Conservation (phyloP, 2,329 filamentous ascomycete species). For the Fonsecaea erecta region DNA sequence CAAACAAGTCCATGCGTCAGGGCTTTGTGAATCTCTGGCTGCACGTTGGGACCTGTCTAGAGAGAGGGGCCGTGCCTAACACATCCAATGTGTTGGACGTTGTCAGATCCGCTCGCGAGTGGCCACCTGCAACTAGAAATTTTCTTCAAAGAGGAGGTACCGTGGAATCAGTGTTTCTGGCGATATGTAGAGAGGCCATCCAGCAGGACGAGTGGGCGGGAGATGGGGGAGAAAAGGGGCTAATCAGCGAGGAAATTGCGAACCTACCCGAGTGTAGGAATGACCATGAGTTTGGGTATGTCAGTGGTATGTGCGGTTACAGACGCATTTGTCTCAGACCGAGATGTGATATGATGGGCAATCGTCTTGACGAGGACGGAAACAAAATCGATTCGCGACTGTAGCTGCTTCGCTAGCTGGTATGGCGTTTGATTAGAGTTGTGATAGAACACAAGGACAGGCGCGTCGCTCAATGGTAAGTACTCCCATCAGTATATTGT, state of each 20-base stretch:
- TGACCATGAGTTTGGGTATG: conserved; percentile 45
- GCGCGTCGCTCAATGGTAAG: no score
- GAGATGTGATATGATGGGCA: conserved; percentile 7
- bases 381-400: conserved; percentile 21
- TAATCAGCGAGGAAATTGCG: conserved; percentile 33
- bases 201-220: conserved; percentile 40
- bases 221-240: conserved; percentile 36
- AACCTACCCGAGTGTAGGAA: conserved; percentile 43
- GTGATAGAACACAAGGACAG: no score
- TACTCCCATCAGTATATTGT: no score
- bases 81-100: conserved; percentile 37
- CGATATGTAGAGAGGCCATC: conserved; percentile 30
- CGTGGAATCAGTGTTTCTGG: conserved; percentile 40
- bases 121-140: conserved; percentile 40
- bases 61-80: conserved; percentile 36
- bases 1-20: conserved; percentile 44
- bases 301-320: conserved; percentile 38
- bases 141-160: conserved; percentile 43
- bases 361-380: conserved; percentile 20
- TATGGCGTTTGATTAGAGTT: no score
- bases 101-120: conserved; percentile 35
- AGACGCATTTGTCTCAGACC: conserved; percentile 20
- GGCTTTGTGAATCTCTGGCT: conserved; percentile 44
- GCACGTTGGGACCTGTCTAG: conserved; percentile 39
- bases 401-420: conserved; percentile 16